phyloP scores from a whole-genome alignment of 345 rosid species.

The Hibiscus trionum region DNA sequence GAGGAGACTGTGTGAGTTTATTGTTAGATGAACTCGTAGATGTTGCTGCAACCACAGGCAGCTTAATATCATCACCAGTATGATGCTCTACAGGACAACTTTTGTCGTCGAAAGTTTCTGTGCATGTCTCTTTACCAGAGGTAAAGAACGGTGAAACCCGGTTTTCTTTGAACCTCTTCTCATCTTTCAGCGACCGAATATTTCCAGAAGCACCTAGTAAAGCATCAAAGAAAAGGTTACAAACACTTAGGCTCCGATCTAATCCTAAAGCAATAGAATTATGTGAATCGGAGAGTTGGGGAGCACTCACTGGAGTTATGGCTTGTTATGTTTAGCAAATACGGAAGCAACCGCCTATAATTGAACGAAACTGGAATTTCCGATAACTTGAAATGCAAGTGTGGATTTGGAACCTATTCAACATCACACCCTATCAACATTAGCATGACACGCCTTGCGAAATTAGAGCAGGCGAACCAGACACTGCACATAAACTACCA shows the following conservation, averaged over 20 bases:
- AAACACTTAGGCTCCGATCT: background rate
- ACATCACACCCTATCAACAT: conserved; percentile 9
- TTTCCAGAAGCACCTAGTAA: conserved; percentile 20
- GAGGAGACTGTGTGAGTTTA: conserved; percentile 4
- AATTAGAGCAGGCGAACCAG: background rate
- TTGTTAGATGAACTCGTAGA: conserved; percentile 13
- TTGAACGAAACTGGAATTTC: conserved; percentile 44
- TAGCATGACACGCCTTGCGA: background rate
- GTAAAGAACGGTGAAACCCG: conserved; percentile 1
- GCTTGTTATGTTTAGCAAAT: conserved; percentile 33
- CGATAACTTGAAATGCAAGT: conserved; percentile 39
- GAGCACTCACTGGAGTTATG: conserved; percentile 34
- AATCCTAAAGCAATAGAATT: background rate
- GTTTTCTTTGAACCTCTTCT: conserved; percentile 18
- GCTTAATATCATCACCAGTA: background rate
- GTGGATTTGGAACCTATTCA: conserved; percentile 29
- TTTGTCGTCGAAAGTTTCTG: background rate
- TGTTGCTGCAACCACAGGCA: conserved; percentile 2
- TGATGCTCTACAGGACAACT: background rate
- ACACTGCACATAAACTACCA: background rate
- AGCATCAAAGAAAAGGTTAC: background rate
- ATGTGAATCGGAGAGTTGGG: background rate
- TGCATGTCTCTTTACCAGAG: background rate
- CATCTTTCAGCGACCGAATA: conserved; percentile 10
- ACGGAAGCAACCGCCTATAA: conserved; percentile 71